phyloP scores from a whole-genome alignment of 495 filamentous ascomycete species.

The Aspergillus campestris region DNA sequence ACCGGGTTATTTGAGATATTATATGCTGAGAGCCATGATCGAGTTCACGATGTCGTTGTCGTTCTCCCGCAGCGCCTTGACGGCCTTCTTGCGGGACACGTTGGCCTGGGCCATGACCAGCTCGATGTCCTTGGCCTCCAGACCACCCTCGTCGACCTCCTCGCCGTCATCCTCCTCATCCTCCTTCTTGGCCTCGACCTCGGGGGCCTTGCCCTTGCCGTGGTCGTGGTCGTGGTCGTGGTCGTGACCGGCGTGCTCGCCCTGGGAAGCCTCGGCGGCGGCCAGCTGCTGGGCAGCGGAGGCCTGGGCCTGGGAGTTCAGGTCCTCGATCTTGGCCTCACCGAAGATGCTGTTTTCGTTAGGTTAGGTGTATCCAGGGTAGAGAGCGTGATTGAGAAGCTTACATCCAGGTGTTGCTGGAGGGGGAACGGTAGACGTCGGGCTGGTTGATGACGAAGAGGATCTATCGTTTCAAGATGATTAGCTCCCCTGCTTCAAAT shows the following conservation, averaged over 20 bases:
- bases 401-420: conserved; percentile 99
- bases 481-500: conserved; percentile 8
- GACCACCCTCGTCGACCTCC: conserved; percentile 84
- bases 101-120: conserved; percentile 96
- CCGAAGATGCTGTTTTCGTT: conserved; percentile 76
- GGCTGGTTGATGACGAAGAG: conserved; percentile 99
- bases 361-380: conserved; percentile 10
- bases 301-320: conserved; percentile 94
- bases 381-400: conserved; percentile 18
- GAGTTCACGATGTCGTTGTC: conserved; percentile 99
- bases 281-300: conserved; percentile 87
- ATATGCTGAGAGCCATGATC: conserved; percentile 99
- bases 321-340: conserved; percentile 99
- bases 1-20: conserved; percentile 24
- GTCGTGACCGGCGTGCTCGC: conserved; percentile 68
- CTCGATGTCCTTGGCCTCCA: conserved; percentile 98
- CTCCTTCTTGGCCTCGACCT: conserved; percentile 70
- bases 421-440: conserved; percentile 97
- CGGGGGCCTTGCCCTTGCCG: conserved; percentile 71
- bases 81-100: conserved; percentile 93
- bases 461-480: conserved; percentile 49
- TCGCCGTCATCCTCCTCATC: conserved; percentile 91
- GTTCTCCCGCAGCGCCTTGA: conserved; percentile 98
- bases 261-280: conserved; percentile 68
- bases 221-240: conserved; percentile 67